Evolutionary conservation across 202 grass and related monocot species (phyloP).

Genomic region (Hordeum pubiflorum): DNA sequence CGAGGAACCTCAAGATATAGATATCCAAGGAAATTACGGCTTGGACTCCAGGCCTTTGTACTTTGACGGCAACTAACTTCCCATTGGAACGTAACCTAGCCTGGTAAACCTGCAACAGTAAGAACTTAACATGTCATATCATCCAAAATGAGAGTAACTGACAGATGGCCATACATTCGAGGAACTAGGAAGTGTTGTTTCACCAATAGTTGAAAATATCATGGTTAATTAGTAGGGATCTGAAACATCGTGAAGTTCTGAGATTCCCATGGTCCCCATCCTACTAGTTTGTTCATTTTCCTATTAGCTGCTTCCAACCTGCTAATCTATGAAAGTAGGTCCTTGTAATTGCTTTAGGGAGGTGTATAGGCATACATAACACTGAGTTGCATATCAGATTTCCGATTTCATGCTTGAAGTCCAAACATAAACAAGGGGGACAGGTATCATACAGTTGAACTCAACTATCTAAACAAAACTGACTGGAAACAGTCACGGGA

Average conservation of each 20-base stretch:
- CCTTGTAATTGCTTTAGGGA: background rate
- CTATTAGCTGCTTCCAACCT: background rate
- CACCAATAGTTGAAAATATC: conserved; percentile 4
- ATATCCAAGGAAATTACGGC: conserved; percentile 93
- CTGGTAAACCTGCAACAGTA: conserved; percentile 74
- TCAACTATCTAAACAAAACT: background rate
- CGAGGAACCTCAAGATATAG: conserved; percentile 88
- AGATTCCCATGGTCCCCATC: background rate
- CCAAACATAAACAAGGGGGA: background rate
- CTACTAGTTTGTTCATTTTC: background rate
- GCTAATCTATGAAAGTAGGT: background rate
- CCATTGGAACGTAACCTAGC: conserved; percentile 57
- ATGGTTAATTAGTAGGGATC: background rate
- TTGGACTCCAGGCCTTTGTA: conserved; percentile 94
- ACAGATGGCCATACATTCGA: background rate
- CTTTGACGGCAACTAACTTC: conserved; percentile 90
- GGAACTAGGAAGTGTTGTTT: background rate
- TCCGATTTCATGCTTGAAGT: background rate
- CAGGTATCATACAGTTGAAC: background rate
- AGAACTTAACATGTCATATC: background rate
- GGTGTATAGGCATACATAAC: background rate
- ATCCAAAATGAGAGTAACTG: background rate
- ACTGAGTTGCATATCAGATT: background rate
- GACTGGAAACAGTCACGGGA: background rate
- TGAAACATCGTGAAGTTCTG: conserved; percentile 1